These are phyloP conservation scores for Heterotrichella gracilis DNA, from an alignment of 352 stramenopile species.

Conservation along the genomic window DNA sequence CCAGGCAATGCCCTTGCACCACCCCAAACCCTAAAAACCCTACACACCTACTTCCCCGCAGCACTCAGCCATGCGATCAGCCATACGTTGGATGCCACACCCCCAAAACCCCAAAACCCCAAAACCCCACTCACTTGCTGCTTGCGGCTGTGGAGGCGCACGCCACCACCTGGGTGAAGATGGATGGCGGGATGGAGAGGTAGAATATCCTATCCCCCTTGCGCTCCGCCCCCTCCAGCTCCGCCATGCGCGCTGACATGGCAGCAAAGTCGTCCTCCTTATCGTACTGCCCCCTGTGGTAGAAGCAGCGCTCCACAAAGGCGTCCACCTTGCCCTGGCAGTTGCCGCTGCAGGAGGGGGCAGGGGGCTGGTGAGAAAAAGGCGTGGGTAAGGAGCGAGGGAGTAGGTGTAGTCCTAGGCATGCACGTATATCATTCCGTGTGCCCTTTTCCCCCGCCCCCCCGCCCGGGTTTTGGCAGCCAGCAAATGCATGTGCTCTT, in stretches of 20 bases:
- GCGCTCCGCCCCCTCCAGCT: constrained; percentile 16
- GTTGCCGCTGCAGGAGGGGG: constrained; percentile 12
- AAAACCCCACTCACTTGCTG: too few species aligned
- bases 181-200: constrained; percentile 70
- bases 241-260: constrained; percentile 23
- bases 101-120: too few species aligned
- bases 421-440: too few species aligned
- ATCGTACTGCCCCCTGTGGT: constrained; percentile 38
- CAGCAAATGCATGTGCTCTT: constrained; percentile 5
- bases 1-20: background rate
- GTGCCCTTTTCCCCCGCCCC: too few species aligned
- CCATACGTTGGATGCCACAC: too few species aligned
- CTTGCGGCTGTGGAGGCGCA: too few species aligned
- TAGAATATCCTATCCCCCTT: constrained; percentile 49
- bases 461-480: too few species aligned
- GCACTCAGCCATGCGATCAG: too few species aligned
- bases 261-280: constrained; percentile 35
- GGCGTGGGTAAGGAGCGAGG: too few species aligned
- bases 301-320: constrained; percentile 36
- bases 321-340: constrained; percentile 29
- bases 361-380: too few species aligned
- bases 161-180: constrained; percentile 58
- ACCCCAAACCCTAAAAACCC: background rate
- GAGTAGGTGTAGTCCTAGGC: too few species aligned
- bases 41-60: constrained; percentile 12